Base-by-base conservation (phyloP, 169 alveolate species). In the Cryptosporidium bovis region DNA sequence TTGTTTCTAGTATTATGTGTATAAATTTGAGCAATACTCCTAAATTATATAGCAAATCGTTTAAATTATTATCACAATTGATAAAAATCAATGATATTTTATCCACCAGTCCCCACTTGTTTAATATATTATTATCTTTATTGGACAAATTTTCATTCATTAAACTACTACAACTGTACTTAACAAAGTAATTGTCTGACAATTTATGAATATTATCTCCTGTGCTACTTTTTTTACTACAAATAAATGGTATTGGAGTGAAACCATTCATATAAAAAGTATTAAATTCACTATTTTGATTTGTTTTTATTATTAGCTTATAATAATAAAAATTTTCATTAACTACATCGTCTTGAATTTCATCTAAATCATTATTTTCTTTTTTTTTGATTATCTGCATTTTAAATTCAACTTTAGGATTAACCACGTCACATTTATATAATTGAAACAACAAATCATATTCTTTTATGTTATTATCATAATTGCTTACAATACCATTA, bases 241-340 rank as follows among this genome's bases (percentile, higher is more conserved):
- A 69, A n/a, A 69, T 69, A 8, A 69, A 36, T 69, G 83, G 83
- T 51, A 56, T 34, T 7, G 83, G 66, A 69, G 40, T 4, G 10
- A 51, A 24, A n/a, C 83, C 83, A 53, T 69, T 24, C 34, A 27
- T 53, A 34, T 34, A 69, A 8, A 69, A 36, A 13, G 83, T 69
- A 48, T 16, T 31, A 51, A 16, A 16, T 20, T 64, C 66, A 24
- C 33, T 56, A 20, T 16, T 18, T 51, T 69, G 83, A 56, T 69
- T 69, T n/a, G 83, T 51, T 55, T 51, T 51, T 16, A 69, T 24
- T 2, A 69, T n/a, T 1, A 69, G 5, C 18, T 51, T 69, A 55
- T 69, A 69, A 29, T 24, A 53, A 15, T 31, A 69, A 55, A 2
- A 12, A 8, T 24, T 51, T 31, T 69, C 53, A 3, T 20, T 69